Evolutionary conservation across 345 rosid species (phyloP).

Genomic region (Eucalyptus cloeziana): DNA sequence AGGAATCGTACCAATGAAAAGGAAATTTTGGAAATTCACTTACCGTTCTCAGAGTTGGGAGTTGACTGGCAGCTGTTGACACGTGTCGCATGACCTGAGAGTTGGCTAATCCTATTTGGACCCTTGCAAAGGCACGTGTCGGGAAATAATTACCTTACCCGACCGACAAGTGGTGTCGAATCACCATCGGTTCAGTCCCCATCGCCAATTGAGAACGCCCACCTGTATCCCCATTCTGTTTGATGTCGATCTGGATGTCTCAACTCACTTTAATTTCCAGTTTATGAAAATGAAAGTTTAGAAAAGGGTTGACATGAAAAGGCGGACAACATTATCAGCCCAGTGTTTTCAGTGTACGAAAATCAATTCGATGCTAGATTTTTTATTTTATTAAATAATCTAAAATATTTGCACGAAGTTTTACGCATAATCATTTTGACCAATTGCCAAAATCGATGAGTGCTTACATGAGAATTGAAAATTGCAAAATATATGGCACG

Average conservation of each 20-base stretch:
- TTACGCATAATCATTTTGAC: background rate
- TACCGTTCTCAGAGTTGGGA: background rate
- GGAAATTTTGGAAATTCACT: background rate
- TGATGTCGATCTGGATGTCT: background rate
- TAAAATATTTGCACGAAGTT: background rate
- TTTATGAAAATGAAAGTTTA: background rate
- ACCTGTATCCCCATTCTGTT: background rate
- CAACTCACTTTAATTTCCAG: background rate
- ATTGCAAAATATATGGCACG: background rate
- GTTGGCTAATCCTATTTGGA: background rate
- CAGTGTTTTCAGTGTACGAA: too few relatives aligned
- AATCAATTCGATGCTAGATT: fast-evolving
- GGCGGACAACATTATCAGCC: too few relatives aligned
- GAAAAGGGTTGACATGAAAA: background rate
- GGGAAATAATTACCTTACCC: background rate
- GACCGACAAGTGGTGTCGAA: background rate
- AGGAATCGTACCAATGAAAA: background rate
- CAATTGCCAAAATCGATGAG: too few relatives aligned
- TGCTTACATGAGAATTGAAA: fast-evolving
- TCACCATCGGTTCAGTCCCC: background rate
- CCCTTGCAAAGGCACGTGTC: background rate
- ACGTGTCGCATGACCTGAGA: background rate
- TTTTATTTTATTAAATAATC: too few relatives aligned
- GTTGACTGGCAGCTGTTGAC: background rate
- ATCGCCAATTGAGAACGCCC: too few relatives aligned